Base-by-base conservation (phyloP, 2,329 filamentous ascomycete species). In the Aspergillus sp. region DNA sequence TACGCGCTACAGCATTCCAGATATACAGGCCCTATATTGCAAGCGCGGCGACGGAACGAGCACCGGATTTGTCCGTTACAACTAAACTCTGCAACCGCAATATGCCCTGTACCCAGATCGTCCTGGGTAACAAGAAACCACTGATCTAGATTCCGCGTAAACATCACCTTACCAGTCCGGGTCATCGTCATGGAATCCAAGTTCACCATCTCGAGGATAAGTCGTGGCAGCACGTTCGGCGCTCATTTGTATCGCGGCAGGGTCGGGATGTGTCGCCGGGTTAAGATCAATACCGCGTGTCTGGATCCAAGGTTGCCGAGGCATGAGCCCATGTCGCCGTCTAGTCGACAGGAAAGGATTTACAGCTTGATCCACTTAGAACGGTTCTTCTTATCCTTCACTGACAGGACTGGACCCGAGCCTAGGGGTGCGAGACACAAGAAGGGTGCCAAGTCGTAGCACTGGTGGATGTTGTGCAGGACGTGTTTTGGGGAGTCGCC, bases 11-110 rank as follows among this genome's bases (percentile, higher is more conserved):
- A 55, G 53, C 46, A 55, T 34, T 46, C 34, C 15, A 46, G 22
- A 55, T 45, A 46, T 15, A 28, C 53, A 45, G 53, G 53, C 53
- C 38, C 45, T 3, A 55, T 55, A 55, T 55, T 55, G 38, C 34
- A 25, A 55, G 34, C 34, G 19, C 53, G 34, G 15, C 53, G 41
- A 55, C 53, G 53, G 8, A 45, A 31, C 34, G 53, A 55, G 43
- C 45, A 22, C 22, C 53, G 53, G 34, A 55, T 28, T 28, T 55
- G 53, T n/a, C 53, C 53, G 22, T 46, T 55, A 4, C 15, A 22
- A 34, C 45, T 55, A 22, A 54, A 55, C 38, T 55, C 38, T 13
- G 30, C 53, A 22, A 55, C 23, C 13, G 41, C 45, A 17, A 55
- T 28, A 28, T 55, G 53, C 7, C 23, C 53, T 7, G 53, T 55